Evolutionary conservation across 441 rosid genomes (phyloP).

Genomic region (Euphorbia schlechtendalii): DNA sequence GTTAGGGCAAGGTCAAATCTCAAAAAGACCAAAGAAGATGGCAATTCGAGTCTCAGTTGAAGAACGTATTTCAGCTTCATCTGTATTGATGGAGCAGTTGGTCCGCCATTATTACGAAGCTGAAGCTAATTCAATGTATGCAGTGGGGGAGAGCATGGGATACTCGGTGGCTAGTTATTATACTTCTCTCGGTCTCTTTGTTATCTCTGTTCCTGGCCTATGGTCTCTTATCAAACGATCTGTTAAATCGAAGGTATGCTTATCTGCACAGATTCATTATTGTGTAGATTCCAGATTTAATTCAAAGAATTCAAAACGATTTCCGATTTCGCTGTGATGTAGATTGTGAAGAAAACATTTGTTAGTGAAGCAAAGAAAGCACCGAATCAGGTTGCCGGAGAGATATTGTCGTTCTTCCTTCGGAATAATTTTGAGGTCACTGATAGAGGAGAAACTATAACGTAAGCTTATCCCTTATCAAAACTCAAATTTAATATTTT

Average conservation of each 20-base stretch:
- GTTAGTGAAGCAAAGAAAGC: conserved; percentile 46
- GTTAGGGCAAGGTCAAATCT: conserved; percentile 16
- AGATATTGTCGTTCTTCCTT: conserved; percentile 76
- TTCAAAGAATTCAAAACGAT: not conserved
- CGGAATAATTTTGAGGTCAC: conserved; percentile 72
- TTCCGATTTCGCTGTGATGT: conserved; percentile 9
- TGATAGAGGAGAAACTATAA: conserved; percentile 82
- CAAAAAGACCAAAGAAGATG: conserved; percentile 14
- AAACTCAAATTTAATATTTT: too few relatives aligned
- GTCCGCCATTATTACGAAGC: conserved; percentile 14
- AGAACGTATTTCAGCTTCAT: conserved; percentile 23
- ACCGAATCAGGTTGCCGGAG: conserved; percentile 75
- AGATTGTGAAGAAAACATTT: conserved; percentile 84
- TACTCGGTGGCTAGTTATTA: conserved; percentile 88
- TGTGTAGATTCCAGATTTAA: not conserved
- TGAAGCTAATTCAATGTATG: conserved; percentile 26
- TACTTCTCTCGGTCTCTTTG: conserved; percentile 85
- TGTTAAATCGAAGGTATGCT: conserved; percentile 75
- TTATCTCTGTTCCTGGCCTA: conserved; percentile 89
- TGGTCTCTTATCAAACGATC: conserved; percentile 99
- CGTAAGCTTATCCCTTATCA: conserved; percentile 41
- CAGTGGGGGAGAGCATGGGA: conserved; percentile 49
- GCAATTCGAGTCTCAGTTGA: conserved; percentile 23
- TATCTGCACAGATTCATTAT: too few relatives aligned
- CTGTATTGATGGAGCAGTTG: conserved; percentile 5